Percentiles rank a stretch among this genome's conserved stretches.
phyloP scores from a whole-genome alignment of 371 early-diverging fungal genomes.

The Apophysomyces ossiformis region DNA sequence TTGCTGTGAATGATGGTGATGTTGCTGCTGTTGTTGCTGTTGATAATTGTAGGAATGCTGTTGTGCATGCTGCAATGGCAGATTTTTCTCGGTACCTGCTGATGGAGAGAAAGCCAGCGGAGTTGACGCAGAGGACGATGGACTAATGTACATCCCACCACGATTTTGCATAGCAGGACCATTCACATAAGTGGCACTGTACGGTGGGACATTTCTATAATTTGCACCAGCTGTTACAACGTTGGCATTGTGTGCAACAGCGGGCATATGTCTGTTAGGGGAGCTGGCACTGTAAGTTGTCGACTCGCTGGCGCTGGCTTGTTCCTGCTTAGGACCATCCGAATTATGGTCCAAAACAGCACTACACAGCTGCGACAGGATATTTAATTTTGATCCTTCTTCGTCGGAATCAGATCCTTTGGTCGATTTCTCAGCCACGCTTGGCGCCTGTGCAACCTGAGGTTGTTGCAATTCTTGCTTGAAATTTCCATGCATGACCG shows the following conservation, averaged over 20 bases:
- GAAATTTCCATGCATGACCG: constrained; percentile 20
- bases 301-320: not conserved
- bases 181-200: not conserved
- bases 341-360: constrained; percentile 45
- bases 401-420: constrained; percentile 41
- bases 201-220: not conserved
- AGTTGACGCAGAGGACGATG: not conserved
- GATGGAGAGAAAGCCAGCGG: constrained; percentile 11
- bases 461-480: constrained; percentile 18
- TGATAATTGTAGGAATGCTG: constrained; percentile 20
- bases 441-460: constrained; percentile 14
- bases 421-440: constrained; percentile 17
- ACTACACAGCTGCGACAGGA: constrained; percentile 53
- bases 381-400: constrained; percentile 50
- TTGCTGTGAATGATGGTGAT: constrained; percentile 12
- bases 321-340: constrained; percentile 31
- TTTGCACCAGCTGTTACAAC: not conserved
- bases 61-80: not conserved
- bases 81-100: constrained; percentile 12
- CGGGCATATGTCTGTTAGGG: not conserved
- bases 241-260: not conserved
- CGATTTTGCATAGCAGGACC: not conserved
- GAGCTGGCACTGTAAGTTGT: not conserved
- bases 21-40: constrained; percentile 19
- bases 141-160: not conserved